A percentile compares a stretch with the other conserved stretches of the same genome.
Evolutionary conservation across 768 basidiomycete genomes (phyloP).

Genomic region (Kwoniella europaea): DNA sequence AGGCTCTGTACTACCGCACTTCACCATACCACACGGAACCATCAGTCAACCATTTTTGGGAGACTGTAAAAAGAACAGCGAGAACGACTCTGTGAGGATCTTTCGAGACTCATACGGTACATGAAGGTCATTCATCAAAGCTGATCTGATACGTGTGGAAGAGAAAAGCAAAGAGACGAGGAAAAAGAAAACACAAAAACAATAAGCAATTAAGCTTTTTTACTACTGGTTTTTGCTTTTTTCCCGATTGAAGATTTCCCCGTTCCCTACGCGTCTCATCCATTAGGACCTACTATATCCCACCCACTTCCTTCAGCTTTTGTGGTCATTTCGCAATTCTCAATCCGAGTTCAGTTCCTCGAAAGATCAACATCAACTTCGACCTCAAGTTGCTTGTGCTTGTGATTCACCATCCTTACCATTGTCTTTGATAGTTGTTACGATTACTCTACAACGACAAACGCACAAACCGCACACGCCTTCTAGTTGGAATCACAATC

Average conservation of each 20-base stretch:
- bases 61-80: no score
- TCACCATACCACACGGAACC: no score
- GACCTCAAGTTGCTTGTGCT: background rate
- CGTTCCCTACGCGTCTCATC: constrained; percentile 1
- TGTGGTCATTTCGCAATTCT: no score
- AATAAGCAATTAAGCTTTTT: constrained; percentile 2
- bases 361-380: background rate
- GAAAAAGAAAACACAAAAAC: background rate
- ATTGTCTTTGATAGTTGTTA: background rate
- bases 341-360: no score
- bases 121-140: background rate
- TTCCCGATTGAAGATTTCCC: background rate
- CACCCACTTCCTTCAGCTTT: no score
- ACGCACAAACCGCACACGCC: background rate
- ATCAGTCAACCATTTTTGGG: no score
- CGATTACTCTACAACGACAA: background rate
- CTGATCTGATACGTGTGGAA: background rate
- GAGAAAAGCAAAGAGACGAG: background rate
- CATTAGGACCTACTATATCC: background rate
- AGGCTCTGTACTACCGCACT: no score
- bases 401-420: background rate
- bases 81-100: no score
- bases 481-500: background rate
- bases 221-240: background rate
- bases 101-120: background rate